These are phyloP conservation scores for Apophysomyces variabilis DNA, from an alignment of 371 early-diverging fungal genomes.

Conservation along the genomic window DNA sequence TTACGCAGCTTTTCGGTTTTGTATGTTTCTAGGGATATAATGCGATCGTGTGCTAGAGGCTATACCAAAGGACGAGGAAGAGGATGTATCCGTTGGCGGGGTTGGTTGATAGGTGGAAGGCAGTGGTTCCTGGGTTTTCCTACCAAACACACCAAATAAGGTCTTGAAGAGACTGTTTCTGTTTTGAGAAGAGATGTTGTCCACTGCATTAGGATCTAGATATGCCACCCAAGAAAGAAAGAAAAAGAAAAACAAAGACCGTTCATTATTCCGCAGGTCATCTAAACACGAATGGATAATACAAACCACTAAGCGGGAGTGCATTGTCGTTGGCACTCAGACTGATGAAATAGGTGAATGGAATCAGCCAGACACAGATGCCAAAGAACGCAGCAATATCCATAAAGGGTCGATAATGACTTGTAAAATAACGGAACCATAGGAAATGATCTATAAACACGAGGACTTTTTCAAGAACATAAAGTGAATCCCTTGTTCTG, in stretches of 20 bases:
- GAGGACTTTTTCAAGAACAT: constrained; percentile 53
- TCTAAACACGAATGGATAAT: neutral
- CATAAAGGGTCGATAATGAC: constrained; percentile 66
- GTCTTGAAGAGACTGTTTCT: constrained; percentile 28
- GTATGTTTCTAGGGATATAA: constrained; percentile 2
- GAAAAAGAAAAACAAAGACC: neutral
- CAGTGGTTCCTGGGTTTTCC: constrained; percentile 13
- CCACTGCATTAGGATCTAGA: constrained; percentile 20
- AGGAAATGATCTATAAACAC: constrained; percentile 81
- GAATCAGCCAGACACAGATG: constrained; percentile 85
- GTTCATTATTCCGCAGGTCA: neutral
- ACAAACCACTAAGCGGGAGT: constrained; percentile 69
- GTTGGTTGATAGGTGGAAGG: neutral
- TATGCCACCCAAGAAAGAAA: too few relatives aligned
- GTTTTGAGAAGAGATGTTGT: constrained; percentile 23
- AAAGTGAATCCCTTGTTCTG: neutral
- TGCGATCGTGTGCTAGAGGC: neutral
- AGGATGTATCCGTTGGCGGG: constrained; percentile 8
- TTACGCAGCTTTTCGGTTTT: constrained; percentile 28
- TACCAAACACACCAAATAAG: constrained; percentile 19
- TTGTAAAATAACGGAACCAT: constrained; percentile 86
- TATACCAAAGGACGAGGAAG: neutral
- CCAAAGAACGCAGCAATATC: constrained; percentile 90
- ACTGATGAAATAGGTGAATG: constrained; percentile 86
- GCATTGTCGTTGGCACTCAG: constrained; percentile 86